Percentiles rank a stretch among this genome's conserved stretches.
Evolutionary conservation across 2,329 filamentous ascomycete species (phyloP).

Genomic region (Claviceps pusilla): DNA sequence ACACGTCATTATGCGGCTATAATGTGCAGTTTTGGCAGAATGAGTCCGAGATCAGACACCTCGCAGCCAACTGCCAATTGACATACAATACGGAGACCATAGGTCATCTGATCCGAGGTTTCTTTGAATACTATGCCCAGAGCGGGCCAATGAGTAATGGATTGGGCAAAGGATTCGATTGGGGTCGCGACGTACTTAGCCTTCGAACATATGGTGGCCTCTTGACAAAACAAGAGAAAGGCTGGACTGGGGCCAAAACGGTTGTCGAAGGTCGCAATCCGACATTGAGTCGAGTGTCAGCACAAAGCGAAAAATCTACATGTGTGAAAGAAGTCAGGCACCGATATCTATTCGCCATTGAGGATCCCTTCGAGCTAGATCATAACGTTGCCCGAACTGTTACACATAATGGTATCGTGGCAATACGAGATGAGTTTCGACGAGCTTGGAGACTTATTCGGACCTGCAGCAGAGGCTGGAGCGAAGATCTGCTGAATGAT

Average conservation of each 20-base stretch:
- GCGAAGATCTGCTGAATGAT: constrained; percentile 40
- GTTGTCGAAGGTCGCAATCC: constrained; percentile 37
- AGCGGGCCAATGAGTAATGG: constrained; percentile 37
- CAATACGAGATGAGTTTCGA: constrained; percentile 72
- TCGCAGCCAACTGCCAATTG: constrained; percentile 43
- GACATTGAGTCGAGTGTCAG: constrained; percentile 2
- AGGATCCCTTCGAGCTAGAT: constrained; percentile 77
- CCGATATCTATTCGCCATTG: constrained; percentile 75
- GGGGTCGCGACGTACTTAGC: constrained; percentile 66
- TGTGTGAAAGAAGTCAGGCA: constrained; percentile 57
- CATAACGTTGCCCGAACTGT: constrained; percentile 85
- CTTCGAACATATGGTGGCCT: constrained; percentile 58
- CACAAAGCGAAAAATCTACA: constrained; percentile 15
- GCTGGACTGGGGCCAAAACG: constrained; percentile 73
- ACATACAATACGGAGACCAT: constrained; percentile 56
- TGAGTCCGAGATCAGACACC: constrained; percentile 49
- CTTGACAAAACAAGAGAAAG: constrained; percentile 59
- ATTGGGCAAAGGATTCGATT: constrained; percentile 51
- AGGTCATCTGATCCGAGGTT: constrained; percentile 60
- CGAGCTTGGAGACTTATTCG: constrained; percentile 61
- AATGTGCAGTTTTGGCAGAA: constrained; percentile 67
- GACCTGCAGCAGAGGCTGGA: constrained; percentile 25
- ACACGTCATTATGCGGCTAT: constrained; percentile 41
- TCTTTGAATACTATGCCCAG: constrained; percentile 77
- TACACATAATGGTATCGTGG: constrained; percentile 64